Evolutionary conservation across 805 yeast genomes (phyloP), one percentile per base, ranked within the genome.

Genomic region (Jamesozyma piceae): DNA sequence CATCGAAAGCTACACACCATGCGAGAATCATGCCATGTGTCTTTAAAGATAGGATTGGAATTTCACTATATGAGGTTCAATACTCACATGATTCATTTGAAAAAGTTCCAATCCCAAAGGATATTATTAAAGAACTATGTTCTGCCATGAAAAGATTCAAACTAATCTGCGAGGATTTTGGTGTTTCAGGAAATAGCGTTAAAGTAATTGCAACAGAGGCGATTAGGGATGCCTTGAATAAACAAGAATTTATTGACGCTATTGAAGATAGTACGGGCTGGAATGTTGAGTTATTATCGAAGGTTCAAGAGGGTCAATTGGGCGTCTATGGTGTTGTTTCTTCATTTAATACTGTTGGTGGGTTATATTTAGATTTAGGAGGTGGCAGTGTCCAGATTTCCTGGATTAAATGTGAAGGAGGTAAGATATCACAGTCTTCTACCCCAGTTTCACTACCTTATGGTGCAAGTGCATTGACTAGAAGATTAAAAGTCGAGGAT

Each of bases 21-120:
- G 85, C 86, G 1, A 69, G 92, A 47, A 78, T 80, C 4, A 75
- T 83, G 74, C 90, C 92, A 1, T 79, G 86, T 55, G 78, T 82
- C 10, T 82, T 77, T 62, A 84, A 82, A 48, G 90, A 82, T 50
- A 64, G 88, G 37, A 71, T 82, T 2, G 83, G 84, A 2, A 77
- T 82, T 11, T 78, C 88, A 0, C 60, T 82, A 17, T 80, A 76
- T 54, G 86, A 80, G 46, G 78, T 74, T 0, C 82, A 78, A 51
- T 68, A 66, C 57, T 44, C 72, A 5, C 49, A 65, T 45, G 49
- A 67, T 46, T 50, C 69, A 35, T 45, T 53, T 5, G 64, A 60
- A 13, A 67, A 66, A 13, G 37, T 41, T 5, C 82, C 82, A 0
- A 77, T 77, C 34, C 81, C 81, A 0, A 64, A 67, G 3, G 75